These are phyloP conservation scores for Ogataea minuta DNA, from an alignment of 805 yeast genomes.

Conservation along the genomic window DNA sequence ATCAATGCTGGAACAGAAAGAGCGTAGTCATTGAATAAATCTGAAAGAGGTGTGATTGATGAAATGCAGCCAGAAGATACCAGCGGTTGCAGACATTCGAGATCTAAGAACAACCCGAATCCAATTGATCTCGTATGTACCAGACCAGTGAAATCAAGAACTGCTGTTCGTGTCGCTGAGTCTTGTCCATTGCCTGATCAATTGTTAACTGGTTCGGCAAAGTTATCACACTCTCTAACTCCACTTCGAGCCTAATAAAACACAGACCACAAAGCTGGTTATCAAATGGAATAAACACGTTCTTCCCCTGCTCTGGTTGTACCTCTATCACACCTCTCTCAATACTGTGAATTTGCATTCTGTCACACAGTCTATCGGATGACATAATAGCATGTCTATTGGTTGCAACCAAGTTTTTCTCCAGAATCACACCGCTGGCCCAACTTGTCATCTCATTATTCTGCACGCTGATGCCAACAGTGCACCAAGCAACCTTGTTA, in stretches of 20 bases:
- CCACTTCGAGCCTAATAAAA: slow-evolving; percentile 32
- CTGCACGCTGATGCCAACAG: slow-evolving; percentile 19
- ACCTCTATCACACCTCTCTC: neutral
- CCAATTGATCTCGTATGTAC: slow-evolving; percentile 34
- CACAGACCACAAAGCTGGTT: slow-evolving; percentile 35
- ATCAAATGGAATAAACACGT: slow-evolving; percentile 33
- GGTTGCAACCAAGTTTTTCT: slow-evolving; percentile 35
- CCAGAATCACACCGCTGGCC: slow-evolving; percentile 44
- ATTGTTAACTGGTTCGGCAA: neutral
- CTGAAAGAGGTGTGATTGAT: slow-evolving; percentile 16
- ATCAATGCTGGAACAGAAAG: slow-evolving; percentile 23
- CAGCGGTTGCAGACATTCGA: slow-evolving; percentile 29
- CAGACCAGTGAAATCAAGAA: neutral
- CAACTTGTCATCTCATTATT: slow-evolving; percentile 27
- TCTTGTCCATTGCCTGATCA: neutral
- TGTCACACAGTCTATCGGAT: slow-evolving; percentile 15
- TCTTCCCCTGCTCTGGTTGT: slow-evolving; percentile 7
- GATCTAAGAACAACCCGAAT: slow-evolving; percentile 38
- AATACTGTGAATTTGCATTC: slow-evolving; percentile 13
- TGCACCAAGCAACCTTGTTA: neutral
- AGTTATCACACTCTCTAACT: neutral
- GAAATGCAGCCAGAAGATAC: slow-evolving; percentile 35
- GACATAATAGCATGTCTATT: slow-evolving; percentile 40
- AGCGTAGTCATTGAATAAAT: slow-evolving; percentile 9
- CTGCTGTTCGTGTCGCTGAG: neutral